Percentiles rank a stretch among this genome's conserved stretches.
Conservation (phyloP, 1,284 basidiomycete species). For the Microbotryomycetes sp. region DNA sequence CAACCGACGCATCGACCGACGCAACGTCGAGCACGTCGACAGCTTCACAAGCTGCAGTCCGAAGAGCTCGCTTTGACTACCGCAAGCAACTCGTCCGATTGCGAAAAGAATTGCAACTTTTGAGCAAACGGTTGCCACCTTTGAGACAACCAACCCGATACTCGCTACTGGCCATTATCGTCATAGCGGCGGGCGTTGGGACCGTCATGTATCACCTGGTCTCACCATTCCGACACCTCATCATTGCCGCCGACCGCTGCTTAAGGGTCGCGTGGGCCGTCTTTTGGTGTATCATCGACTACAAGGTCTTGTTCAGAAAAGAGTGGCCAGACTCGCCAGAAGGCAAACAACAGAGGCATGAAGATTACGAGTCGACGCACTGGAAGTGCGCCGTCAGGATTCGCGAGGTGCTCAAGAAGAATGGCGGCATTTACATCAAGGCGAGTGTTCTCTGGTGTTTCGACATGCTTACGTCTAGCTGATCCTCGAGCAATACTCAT, state of each 20-base stretch:
- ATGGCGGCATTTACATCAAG: slow-evolving; percentile 93
- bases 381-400: slow-evolving; percentile 67
- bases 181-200: not conserved
- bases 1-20: not conserved
- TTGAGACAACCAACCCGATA: not conserved
- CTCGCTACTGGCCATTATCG: not conserved
- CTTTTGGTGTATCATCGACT: slow-evolving; percentile 59
- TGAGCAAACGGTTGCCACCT: not conserved
- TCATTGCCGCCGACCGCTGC: slow-evolving; percentile 55
- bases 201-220: slow-evolving; percentile 40
- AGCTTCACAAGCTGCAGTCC: not conserved
- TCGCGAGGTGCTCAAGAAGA: slow-evolving; percentile 68
- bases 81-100: not conserved
- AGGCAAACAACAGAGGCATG: slow-evolving; percentile 42
- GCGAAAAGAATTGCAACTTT: not conserved
- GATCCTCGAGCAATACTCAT: not conserved
- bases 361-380: slow-evolving; percentile 51
- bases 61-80: not conserved
- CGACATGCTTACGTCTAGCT: not conserved
- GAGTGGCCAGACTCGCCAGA: slow-evolving; percentile 30
- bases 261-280: slow-evolving; percentile 45
- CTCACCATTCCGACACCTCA: slow-evolving; percentile 44
- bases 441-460: slow-evolving; percentile 44
- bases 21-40: not conserved
- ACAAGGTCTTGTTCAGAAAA: slow-evolving; percentile 66